Evolutionary conservation across 2,329 filamentous ascomycete genomes (phyloP), one percentile per base, ranked within the genome.

Genomic region (Aureobasidium sp.): DNA sequence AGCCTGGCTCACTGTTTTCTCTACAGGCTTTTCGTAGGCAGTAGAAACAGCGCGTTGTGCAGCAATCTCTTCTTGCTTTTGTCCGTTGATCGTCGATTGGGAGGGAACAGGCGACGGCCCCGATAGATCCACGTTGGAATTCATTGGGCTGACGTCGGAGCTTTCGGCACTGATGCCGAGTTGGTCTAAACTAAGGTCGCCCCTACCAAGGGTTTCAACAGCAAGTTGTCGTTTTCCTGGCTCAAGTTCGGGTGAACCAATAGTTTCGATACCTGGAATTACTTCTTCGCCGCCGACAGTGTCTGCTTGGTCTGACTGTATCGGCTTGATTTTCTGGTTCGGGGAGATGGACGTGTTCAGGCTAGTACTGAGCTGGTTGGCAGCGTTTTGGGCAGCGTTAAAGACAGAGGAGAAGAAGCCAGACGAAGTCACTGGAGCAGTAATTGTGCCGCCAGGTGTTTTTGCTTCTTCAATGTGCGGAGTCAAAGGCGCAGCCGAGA

Each of bases 401-500:
- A 99, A 85, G 71, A 99, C 89, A 29, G 90, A 92, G 5, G 91
- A 96, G 76, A 99, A 97, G 78, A 99, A 97, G 0, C 91, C 87
- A 41, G 74, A 74, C 36, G 74, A 75, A 61, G 77, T 76, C 55
- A 76, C 74, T 36, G 75, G 77, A 42, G 73, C 71, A 34, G 76
- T 75, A n/a, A 78, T 72, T 51, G 82, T 79, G 61, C 84, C 81
- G 34, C 83, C 79, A 37, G 84, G 70, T 68, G 82, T 80, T 64
- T 84, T 85, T n/a, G 78, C 71, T 68, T 87, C 87, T 73, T 97
- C 92, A 41, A 84, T 80, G 0, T 87, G 89, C 8, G 91, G 90
- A 3, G 91, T 89, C 58, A 94, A 78, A 9, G 91, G 88, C 17
- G 72, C 70, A 65, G 83, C 85, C 61, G 83, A 96, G 41, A 97